Evolutionary conservation across 805 yeast species (phyloP).

Genomic region (Candida hispaniensis): DNA sequence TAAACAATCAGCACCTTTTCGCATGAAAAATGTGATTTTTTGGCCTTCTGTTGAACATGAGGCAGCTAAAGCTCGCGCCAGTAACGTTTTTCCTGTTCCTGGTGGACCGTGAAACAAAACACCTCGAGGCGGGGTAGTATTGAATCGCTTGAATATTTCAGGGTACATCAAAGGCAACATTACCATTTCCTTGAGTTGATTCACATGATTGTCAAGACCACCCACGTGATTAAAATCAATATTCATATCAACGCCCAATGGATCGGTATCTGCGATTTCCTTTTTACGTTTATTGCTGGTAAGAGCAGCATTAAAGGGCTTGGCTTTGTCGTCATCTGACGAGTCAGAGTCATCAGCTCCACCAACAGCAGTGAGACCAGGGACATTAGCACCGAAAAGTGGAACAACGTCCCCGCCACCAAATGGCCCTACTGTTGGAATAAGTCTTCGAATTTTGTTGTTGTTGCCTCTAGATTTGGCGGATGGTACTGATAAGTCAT

Average conservation of each 20-base stretch:
- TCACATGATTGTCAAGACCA: constrained; percentile 81
- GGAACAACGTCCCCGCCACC: constrained; percentile 93
- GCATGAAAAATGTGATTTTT: constrained; percentile 92
- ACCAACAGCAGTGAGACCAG: constrained; percentile 19
- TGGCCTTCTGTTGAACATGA: constrained; percentile 76
- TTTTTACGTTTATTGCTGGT: constrained; percentile 18
- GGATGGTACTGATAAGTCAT: constrained; percentile 24
- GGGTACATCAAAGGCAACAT: constrained; percentile 88
- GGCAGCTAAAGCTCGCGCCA: constrained; percentile 97
- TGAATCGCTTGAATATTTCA: constrained; percentile 79
- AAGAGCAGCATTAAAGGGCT: constrained; percentile 16
- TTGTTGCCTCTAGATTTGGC: constrained; percentile 32
- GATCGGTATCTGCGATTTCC: constrained; percentile 75
- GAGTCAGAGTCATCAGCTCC: constrained; percentile 26
- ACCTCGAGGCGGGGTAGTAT: constrained; percentile 93
- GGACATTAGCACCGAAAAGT: constrained; percentile 46
- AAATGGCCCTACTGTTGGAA: constrained; percentile 94
- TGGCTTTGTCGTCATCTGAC: constrained; percentile 34
- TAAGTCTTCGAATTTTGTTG: constrained; percentile 50
- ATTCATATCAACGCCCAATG: constrained; percentile 79
- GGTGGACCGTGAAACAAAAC: constrained; percentile 98
- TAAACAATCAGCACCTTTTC: constrained; percentile 95
- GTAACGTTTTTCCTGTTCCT: constrained; percentile 95
- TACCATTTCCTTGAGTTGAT: constrained; percentile 94
- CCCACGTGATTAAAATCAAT: constrained; percentile 81